phyloP scores from a whole-genome alignment of 2,329 filamentous ascomycete genomes.

The Gliomastix tumulicola region DNA sequence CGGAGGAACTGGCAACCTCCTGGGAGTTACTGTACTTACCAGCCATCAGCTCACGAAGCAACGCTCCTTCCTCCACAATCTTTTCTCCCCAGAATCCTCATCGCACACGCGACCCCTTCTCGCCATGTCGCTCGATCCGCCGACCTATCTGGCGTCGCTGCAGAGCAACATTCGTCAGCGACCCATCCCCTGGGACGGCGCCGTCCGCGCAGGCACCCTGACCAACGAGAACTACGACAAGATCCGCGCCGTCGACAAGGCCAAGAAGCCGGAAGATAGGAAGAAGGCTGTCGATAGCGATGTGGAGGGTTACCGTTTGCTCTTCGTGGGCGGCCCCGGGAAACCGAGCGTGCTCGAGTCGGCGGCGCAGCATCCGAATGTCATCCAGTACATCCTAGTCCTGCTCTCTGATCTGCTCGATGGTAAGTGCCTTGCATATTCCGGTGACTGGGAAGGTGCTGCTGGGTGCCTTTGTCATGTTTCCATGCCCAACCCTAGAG shows the following conservation, averaged over 20 bases:
- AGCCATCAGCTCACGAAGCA: too few relatives aligned
- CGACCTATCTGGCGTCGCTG: conserved; percentile 75
- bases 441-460: too few relatives aligned
- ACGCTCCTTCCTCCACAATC: too few relatives aligned
- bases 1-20: too few relatives aligned
- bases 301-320: conserved; percentile 67
- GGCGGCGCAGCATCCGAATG: conserved; percentile 78
- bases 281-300: conserved; percentile 76
- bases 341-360: conserved; percentile 69
- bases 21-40: too few relatives aligned
- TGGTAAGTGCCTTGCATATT: conserved; percentile 60
- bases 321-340: conserved; percentile 74
- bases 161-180: conserved; percentile 96
- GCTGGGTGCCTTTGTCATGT: too few relatives aligned
- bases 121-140: conserved; percentile 83
- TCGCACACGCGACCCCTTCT: too few relatives aligned
- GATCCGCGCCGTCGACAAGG: conserved; percentile 95
- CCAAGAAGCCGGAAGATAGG: conserved; percentile 77
- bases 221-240: conserved; percentile 90
- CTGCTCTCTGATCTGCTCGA: conserved; percentile 82
- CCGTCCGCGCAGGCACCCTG: conserved; percentile 86
- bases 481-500: too few relatives aligned
- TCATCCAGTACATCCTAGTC: conserved; percentile 92
- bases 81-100: too few relatives aligned
- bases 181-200: conserved; percentile 96